Base-by-base conservation (phyloP, 2,329 filamentous ascomycete species). In the Pseudohalonectria lignicola region DNA sequence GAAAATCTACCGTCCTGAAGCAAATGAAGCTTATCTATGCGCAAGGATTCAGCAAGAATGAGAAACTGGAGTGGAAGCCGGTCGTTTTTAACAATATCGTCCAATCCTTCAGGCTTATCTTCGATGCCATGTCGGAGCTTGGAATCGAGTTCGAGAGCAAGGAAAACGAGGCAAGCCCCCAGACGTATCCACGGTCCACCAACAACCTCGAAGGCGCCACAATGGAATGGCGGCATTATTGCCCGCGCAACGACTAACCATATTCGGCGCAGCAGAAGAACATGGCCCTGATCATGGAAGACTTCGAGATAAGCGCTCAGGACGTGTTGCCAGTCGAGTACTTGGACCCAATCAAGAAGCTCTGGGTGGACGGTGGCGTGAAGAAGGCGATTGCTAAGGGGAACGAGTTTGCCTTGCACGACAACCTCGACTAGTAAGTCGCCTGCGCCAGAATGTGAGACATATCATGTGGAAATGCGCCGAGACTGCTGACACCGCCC, bases 21-120 rank as follows among this genome's bases (percentile, higher is more conserved):
- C 90, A 96, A 69, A 96, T 98, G 92, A 90, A 90, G 60, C 79
- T 98, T 61, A 95, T 98, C 51, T 92, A 96, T 59, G 79, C 86
- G 12, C 80, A 87, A 59, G 90, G 92, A 36, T 96, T 96, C 65
- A 86, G 79, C 53, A 83, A 85, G 52, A 79, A 76, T 46, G 92
- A 96, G 60, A 85, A 87, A 59, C 78, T 93, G 47, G 86, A 95
- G 68, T 94, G 86, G 74, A 87, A 92, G 50, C 84, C 87, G 13
- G 88, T 95, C 53, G 88, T 96, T 48, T 96, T 95, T 63, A 88
- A 82, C 61, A 98, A 98, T 60, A 74, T 96, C 47, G 70, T 95
- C 37, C 85, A 94, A 50, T 90, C 90, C 3, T 92, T 94, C 66
- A 86, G 88, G 57, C 78, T 88, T 49, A 82, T 95, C 47, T 74